Percentiles rank a stretch among this genome's conserved stretches.
Evolutionary conservation across 768 basidiomycete genomes (phyloP).

Genomic region (Hemileccinum rubropunctum): DNA sequence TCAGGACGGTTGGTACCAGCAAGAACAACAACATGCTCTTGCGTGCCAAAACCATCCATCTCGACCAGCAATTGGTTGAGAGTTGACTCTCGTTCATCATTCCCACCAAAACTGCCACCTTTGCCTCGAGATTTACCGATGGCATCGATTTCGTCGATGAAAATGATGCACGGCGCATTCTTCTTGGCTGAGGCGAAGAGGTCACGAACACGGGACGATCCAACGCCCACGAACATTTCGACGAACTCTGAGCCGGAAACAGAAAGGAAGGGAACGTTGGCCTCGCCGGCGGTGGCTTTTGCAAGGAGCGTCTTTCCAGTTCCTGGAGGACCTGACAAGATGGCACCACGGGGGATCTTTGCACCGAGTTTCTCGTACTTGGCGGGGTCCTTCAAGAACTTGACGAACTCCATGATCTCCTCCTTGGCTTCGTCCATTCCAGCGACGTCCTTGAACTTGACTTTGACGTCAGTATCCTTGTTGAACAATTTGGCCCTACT

Average conservation of each 20-base stretch:
- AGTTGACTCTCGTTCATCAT: slow-evolving; percentile 97
- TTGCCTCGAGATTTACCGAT: slow-evolving; percentile 92
- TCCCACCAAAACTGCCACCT: slow-evolving; percentile 80
- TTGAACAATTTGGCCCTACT: slow-evolving; percentile 94
- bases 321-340: slow-evolving; percentile 93
- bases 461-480: slow-evolving; percentile 91
- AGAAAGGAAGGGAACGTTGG: slow-evolving; percentile 95
- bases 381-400: slow-evolving; percentile 93
- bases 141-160: slow-evolving; percentile 99
- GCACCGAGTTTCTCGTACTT: slow-evolving; percentile 96
- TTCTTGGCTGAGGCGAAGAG: slow-evolving; percentile 97
- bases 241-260: slow-evolving; percentile 99
- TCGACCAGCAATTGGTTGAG: slow-evolving; percentile 97
- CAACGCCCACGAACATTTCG: slow-evolving; percentile 99
- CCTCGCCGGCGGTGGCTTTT: slow-evolving; percentile 98
- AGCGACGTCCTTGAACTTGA: slow-evolving; percentile 94
- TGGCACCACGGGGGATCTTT: slow-evolving; percentile 95
- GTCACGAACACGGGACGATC: slow-evolving; percentile 95
- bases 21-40: slow-evolving; percentile 93
- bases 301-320: slow-evolving; percentile 98
- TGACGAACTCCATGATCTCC: slow-evolving; percentile 99
- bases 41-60: slow-evolving; percentile 99
- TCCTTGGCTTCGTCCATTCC: slow-evolving; percentile 99
- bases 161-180: slow-evolving; percentile 97
- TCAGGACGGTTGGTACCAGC: slow-evolving; percentile 97